Percentiles rank a stretch among this genome's conserved stretches.
phyloP scores from a whole-genome alignment of 805 yeast genomes.

The Sugiyamaella floridensis region DNA sequence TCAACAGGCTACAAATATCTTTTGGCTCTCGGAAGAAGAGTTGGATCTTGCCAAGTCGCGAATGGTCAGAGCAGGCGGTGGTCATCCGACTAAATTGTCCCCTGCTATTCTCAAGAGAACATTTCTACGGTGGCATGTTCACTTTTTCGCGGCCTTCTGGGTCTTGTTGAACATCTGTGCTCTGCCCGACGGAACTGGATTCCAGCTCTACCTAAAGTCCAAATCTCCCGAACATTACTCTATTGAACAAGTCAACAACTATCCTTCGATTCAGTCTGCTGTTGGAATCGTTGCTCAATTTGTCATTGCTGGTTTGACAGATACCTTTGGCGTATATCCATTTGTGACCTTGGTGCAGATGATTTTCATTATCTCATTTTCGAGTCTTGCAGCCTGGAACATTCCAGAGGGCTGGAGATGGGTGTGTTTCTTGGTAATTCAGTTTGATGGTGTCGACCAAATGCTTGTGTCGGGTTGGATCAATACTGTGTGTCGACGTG shows the following conservation, averaged over 20 bases:
- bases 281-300: conserved; percentile 38
- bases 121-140: conserved; percentile 30
- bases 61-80: conserved; percentile 25
- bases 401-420: conserved; percentile 37
- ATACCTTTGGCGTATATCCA: conserved; percentile 34
- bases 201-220: conserved; percentile 36
- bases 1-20: conserved; percentile 28
- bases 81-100: conserved; percentile 19
- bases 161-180: conserved; percentile 36
- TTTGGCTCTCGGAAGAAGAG: conserved; percentile 31
- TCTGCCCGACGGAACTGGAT: conserved; percentile 36
- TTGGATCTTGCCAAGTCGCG: conserved; percentile 28
- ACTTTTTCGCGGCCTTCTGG: conserved; percentile 32
- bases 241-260: conserved; percentile 34
- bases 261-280: conserved; percentile 38
- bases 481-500: conserved; percentile 30
- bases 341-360: conserved; percentile 30
- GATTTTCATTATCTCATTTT: conserved; percentile 33
- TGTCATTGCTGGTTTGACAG: conserved; percentile 34
- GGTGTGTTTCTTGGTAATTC: conserved; percentile 36
- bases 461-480: conserved; percentile 39
- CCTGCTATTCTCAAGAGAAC: conserved; percentile 21
- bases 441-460: conserved; percentile 34
- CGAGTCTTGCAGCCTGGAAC: conserved; percentile 37
- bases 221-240: conserved; percentile 27